Base-by-base conservation (phyloP, 495 filamentous ascomycete species). In the Ascobolus immersus region DNA sequence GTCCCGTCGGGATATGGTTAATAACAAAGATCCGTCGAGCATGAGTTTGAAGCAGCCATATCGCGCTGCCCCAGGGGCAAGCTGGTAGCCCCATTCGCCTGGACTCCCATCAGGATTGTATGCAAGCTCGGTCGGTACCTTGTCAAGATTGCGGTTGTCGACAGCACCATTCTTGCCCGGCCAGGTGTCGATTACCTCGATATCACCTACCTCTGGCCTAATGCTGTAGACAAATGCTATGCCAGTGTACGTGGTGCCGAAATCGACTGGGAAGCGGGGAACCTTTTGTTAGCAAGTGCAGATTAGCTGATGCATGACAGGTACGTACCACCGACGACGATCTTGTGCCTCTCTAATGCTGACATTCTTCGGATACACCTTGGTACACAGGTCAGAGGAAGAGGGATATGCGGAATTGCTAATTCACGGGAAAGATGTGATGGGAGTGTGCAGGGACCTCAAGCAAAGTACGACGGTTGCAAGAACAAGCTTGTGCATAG, bases 231-330 rank as follows among this genome's bases (percentile, higher is more conserved):
- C 18, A 26, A 13, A 30, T 8, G 26, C 5, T 5, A 24, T 2
- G n/a, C 41, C 41, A 17, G 41, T 42, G 34, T 43, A 43, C 3
- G 41, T 42, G 3, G 41, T 43, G 14, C 41, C 41, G 18, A 22
- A 43, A 24, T 43, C 41, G n/a, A 43, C 39, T 35, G 20, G 33
- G 1, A 17, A 9, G 23, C 9, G 9, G 23, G 12, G 23, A 1
- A 12, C 12, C 9, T 26, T 26, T 12, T 9, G 23, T 12, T 2
- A 12, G n/a, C n/a, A n/a, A n/a, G n/a, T n/a, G n/a, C n/a, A n/a
- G n/a, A n/a, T n/a, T n/a, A n/a, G n/a, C n/a, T n/a, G n/a, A n/a
- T n/a, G n/a, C n/a, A n/a, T n/a, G n/a, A n/a, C n/a, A n/a, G n/a
- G n/a, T n/a, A n/a, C n/a, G n/a, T n/a, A n/a, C n/a, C n/a, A n/a